These are phyloP conservation scores for Guadua angustifolia DNA, from an alignment of 176 grass and related monocot species.

Conservation along the genomic window DNA sequence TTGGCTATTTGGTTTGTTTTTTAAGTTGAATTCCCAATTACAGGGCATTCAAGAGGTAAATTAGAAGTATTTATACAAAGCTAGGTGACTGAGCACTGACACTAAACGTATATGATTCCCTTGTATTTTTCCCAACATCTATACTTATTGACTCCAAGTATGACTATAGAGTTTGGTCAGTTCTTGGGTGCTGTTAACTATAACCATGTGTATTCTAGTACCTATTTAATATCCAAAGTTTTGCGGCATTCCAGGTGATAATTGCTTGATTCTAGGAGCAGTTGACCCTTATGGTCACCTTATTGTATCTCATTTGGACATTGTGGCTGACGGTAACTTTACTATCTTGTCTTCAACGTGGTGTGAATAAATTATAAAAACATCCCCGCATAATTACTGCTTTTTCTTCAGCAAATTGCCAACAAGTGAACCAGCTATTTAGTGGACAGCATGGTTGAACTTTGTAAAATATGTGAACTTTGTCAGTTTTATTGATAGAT, in stretches of 20 bases:
- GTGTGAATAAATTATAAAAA: not conserved
- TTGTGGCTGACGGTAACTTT: conserved; percentile 69
- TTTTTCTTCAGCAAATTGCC: not conserved
- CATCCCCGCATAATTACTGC: not conserved
- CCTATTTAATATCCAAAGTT: conserved; percentile 9
- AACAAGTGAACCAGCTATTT: conserved; percentile 1
- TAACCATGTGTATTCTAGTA: not conserved
- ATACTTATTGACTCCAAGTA: not conserved
- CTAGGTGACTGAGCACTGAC: not conserved
- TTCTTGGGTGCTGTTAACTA: not conserved
- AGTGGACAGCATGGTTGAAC: not conserved
- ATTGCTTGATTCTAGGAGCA: conserved; percentile 86
- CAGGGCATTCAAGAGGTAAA: not conserved
- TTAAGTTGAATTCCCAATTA: not conserved
- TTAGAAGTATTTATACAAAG: not conserved
- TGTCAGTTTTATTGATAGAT: conserved; percentile 6
- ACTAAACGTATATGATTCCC: not conserved
- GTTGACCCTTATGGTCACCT: conserved; percentile 85
- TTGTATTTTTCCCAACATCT: not conserved
- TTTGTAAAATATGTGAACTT: not conserved
- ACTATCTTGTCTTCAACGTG: conserved; percentile 38
- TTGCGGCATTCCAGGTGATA: conserved; percentile 55
- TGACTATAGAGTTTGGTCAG: not conserved
- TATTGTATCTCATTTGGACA: conserved; percentile 79
- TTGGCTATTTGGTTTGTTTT: conserved; percentile 7